These are phyloP conservation scores for Ceratocystis destructans DNA, from an alignment of 2,329 filamentous ascomycete genomes.

Conservation along the genomic window DNA sequence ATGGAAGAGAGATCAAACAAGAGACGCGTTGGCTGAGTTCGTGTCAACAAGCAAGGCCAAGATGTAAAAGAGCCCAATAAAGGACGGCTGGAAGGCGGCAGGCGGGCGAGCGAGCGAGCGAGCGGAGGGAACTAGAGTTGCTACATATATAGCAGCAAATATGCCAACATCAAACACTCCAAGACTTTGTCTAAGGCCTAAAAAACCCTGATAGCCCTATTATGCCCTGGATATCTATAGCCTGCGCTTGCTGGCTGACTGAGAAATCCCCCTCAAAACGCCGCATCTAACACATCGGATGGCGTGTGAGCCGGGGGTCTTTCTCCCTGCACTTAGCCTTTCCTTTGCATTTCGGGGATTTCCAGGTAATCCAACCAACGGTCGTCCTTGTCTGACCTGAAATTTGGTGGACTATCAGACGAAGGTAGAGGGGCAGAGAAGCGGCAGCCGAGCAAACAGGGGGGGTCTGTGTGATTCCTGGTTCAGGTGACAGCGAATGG, in stretches of 20 bases:
- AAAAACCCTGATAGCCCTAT: not conserved
- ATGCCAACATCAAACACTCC: not conserved
- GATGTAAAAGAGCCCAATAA: not conserved
- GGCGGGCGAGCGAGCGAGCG: not conserved
- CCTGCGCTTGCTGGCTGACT: too few relatives aligned
- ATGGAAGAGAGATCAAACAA: not conserved
- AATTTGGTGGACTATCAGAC: slow-evolving; percentile 1
- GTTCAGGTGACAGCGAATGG: not conserved
- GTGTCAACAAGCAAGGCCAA: not conserved
- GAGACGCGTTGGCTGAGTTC: not conserved
- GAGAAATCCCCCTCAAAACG: slow-evolving; percentile 3
- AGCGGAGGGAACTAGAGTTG: not conserved
- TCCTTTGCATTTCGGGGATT: slow-evolving; percentile 1
- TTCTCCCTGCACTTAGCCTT: not conserved
- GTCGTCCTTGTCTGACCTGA: not conserved
- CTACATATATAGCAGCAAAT: not conserved
- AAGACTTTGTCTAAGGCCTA: too few relatives aligned
- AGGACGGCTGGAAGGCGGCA: not conserved
- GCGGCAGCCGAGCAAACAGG: not conserved
- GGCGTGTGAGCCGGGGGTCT: not conserved
- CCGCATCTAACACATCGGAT: slow-evolving; percentile 4
- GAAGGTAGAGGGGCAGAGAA: not conserved
- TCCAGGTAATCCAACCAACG: not conserved
- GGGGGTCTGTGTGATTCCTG: not conserved
- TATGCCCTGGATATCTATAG: not conserved